These are phyloP conservation scores for Balakata baccata DNA, from an alignment of 345 rosid genomes.

Conservation along the genomic window DNA sequence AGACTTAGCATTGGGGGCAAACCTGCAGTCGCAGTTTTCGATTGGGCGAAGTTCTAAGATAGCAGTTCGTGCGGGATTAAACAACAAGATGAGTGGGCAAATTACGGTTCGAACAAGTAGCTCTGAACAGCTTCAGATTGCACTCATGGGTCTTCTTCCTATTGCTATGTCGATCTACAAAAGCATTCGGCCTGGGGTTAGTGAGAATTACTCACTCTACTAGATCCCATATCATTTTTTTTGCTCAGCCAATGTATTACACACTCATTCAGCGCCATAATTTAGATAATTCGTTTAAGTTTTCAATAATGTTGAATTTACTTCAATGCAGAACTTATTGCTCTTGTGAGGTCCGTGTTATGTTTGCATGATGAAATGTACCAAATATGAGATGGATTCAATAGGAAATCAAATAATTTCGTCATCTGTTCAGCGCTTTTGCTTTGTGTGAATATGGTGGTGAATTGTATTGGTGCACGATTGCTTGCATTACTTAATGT, in stretches of 20 bases:
- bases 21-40: slow-evolving; percentile 82
- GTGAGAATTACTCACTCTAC: slow-evolving; percentile 65
- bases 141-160: slow-evolving; percentile 70
- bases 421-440: not conserved
- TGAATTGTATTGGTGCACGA: not conserved
- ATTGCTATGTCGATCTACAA: slow-evolving; percentile 67
- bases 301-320: slow-evolving; percentile 2
- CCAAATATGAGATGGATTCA: slow-evolving; percentile 7
- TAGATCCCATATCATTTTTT: slow-evolving; percentile 28
- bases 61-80: slow-evolving; percentile 83
- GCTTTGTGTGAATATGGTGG: not conserved
- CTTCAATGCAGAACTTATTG: not conserved
- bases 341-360: not conserved
- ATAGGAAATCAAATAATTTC: not conserved
- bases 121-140: slow-evolving; percentile 92
- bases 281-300: not conserved
- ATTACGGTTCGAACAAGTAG: slow-evolving; percentile 71
- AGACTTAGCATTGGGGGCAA: slow-evolving; percentile 86
- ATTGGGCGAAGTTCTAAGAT: slow-evolving; percentile 70
- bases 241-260: slow-evolving; percentile 1
- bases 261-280: not conserved
- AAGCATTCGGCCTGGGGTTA: slow-evolving; percentile 55
- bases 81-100: slow-evolving; percentile 92
- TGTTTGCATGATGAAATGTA: slow-evolving; percentile 10
- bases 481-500: too few species aligned